These are phyloP conservation scores for Blastobotrys parvus DNA, from an alignment of 805 yeast genomes.

Conservation along the genomic window DNA sequence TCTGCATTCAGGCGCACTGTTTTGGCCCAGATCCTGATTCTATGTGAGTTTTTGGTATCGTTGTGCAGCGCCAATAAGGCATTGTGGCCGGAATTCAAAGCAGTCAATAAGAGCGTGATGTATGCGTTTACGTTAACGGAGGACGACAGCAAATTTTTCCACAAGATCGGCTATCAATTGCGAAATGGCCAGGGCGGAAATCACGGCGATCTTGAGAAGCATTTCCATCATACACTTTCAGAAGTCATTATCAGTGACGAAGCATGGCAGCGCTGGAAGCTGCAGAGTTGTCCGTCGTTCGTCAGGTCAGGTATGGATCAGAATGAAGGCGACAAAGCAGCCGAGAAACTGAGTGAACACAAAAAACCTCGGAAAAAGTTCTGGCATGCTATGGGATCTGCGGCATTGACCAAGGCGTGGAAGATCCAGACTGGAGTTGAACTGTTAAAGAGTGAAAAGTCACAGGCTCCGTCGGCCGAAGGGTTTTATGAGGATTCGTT, in stretches of 20 bases:
- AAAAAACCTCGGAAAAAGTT: constrained; percentile 19
- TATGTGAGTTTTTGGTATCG: constrained; percentile 22
- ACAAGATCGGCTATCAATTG: not conserved
- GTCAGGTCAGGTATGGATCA: constrained; percentile 14
- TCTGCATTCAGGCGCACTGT: constrained; percentile 24
- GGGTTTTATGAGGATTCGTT: constrained; percentile 1
- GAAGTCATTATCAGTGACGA: constrained; percentile 20
- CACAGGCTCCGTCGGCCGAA: constrained; percentile 20
- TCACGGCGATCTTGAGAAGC: constrained; percentile 11
- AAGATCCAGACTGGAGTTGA: constrained; percentile 34
- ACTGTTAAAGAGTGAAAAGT: constrained; percentile 17
- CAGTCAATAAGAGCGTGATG: constrained; percentile 18
- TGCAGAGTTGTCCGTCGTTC: constrained; percentile 23
- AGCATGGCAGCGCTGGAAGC: constrained; percentile 29
- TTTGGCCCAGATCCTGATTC: constrained; percentile 22
- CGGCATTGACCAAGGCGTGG: constrained; percentile 31
- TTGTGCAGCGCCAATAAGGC: constrained; percentile 10
- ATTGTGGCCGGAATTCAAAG: constrained; percentile 9
- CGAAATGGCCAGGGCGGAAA: not conserved
- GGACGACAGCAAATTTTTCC: constrained; percentile 16
- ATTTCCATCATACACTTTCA: constrained; percentile 13
- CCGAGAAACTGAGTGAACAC: constrained; percentile 5
- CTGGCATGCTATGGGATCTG: constrained; percentile 26
- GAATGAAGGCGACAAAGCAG: constrained; percentile 3
- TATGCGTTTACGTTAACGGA: constrained; percentile 14